Percentiles rank a stretch among this genome's conserved stretches.
Evolutionary conservation across 306 rosid species (phyloP).

Genomic region (Pyrus bretschneideri): DNA sequence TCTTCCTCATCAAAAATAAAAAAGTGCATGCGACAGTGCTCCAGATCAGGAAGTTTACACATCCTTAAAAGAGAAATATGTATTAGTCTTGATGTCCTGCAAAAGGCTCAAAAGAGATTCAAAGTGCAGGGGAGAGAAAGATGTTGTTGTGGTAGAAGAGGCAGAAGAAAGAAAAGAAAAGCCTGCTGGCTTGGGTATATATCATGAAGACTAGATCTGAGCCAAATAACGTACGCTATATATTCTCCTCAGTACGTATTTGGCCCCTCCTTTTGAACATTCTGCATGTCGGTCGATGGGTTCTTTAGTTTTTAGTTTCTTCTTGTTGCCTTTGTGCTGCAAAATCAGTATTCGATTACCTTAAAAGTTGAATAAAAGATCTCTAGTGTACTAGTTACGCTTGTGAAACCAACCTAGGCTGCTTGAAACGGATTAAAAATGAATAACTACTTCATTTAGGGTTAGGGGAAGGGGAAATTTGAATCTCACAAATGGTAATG

Average conservation of each 20-base stretch:
- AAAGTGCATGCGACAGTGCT: slow-evolving; percentile 1
- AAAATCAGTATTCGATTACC: background rate
- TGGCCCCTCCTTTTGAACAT: background rate
- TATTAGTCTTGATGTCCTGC: slow-evolving; percentile 18
- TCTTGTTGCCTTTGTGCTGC: background rate
- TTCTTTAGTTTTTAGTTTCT: background rate
- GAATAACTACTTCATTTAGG: background rate
- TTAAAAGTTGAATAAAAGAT: background rate
- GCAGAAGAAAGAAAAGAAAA: slow-evolving; percentile 4
- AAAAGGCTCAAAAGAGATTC: slow-evolving; percentile 28
- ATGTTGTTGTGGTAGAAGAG: slow-evolving; percentile 1
- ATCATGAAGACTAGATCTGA: slow-evolving; percentile 30
- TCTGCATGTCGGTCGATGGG: slow-evolving; percentile 22
- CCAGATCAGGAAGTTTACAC: slow-evolving; percentile 9
- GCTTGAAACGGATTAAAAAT: background rate
- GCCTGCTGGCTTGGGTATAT: slow-evolving; percentile 5
- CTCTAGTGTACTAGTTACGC: background rate
- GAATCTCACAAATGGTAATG: background rate
- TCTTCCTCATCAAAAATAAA: slow-evolving; percentile 5
- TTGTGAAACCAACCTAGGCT: background rate
- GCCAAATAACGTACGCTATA: slow-evolving; percentile 14
- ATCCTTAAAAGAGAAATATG: background rate
- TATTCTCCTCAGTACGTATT: background rate
- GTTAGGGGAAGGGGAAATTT: background rate
- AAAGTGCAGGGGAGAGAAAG: slow-evolving; percentile 13